Conservation (phyloP, 345 rosid genomes). For the Mercurialis annua region DNA sequence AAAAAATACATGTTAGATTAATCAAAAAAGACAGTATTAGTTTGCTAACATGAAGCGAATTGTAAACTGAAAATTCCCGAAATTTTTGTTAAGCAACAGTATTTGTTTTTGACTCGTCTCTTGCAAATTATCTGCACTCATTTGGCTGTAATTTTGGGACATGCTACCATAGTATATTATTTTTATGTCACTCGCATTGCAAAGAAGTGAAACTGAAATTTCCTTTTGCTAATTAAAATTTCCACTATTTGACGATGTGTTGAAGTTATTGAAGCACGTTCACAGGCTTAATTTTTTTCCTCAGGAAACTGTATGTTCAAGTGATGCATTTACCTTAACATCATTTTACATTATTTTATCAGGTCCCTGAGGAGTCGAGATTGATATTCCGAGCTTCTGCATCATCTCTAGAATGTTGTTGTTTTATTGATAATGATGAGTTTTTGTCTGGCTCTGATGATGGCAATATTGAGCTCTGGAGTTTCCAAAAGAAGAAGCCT, state of each 20-base stretch:
- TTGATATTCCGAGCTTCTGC: slow-evolving; percentile 73
- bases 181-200: too few species aligned
- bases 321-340: slow-evolving; percentile 5
- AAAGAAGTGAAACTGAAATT: too few species aligned
- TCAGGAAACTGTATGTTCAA: neutral
- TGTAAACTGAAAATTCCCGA: too few species aligned
- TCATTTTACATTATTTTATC: slow-evolving; percentile 25
- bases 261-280: neutral
- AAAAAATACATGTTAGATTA: neutral
- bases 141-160: too few species aligned
- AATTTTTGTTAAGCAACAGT: too few species aligned
- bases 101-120: too few species aligned
- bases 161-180: too few species aligned
- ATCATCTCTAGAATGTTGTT: slow-evolving; percentile 84
- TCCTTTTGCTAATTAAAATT: too few species aligned
- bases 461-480: slow-evolving; percentile 87
- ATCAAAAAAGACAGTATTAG: too few species aligned
- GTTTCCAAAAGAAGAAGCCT: slow-evolving; percentile 66
- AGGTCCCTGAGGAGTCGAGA: slow-evolving; percentile 81
- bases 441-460: slow-evolving; percentile 94
- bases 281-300: too few species aligned
- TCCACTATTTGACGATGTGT: neutral
- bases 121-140: too few species aligned
- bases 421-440: slow-evolving; percentile 76
- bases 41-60: neutral